Conservation (phyloP, 1,139 yeast species). For the Schwanniomyces etchellsii region DNA sequence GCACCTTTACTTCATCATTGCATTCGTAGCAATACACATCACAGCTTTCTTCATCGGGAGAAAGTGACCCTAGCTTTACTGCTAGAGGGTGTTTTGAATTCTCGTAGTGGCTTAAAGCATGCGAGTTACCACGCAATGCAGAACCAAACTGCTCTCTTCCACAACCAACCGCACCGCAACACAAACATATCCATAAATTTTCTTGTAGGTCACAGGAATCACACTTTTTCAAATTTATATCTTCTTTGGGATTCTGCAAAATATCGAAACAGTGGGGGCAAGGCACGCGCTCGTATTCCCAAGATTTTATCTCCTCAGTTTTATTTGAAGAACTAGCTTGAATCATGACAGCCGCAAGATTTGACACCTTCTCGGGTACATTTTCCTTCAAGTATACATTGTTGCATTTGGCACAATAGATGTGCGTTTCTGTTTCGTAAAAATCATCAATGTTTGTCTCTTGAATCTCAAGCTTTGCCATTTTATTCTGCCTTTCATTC, state of each 20-base stretch:
- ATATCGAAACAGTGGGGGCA: constrained; percentile 69
- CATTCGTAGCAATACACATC: constrained; percentile 88
- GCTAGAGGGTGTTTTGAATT: constrained; percentile 68
- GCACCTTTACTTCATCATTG: constrained; percentile 83
- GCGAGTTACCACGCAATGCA: constrained; percentile 86
- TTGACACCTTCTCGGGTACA: constrained; percentile 17
- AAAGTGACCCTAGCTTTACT: constrained; percentile 82
- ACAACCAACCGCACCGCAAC: constrained; percentile 88
- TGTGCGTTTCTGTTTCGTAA: constrained; percentile 43
- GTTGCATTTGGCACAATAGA: constrained; percentile 40
- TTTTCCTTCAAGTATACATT: constrained; percentile 13
- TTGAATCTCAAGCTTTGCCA: constrained; percentile 68
- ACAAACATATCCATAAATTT: constrained; percentile 84
- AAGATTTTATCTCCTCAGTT: constrained; percentile 73
- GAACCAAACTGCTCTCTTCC: constrained; percentile 87
- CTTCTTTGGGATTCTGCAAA: constrained; percentile 24
- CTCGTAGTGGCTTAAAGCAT: constrained; percentile 70
- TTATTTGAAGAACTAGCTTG: constrained; percentile 60
- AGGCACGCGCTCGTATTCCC: constrained; percentile 84
- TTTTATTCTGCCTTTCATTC: constrained; percentile 42
- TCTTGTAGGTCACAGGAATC: constrained; percentile 54
- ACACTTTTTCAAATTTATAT: constrained; percentile 46
- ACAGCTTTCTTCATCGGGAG: constrained; percentile 48
- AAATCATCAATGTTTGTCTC: constrained; percentile 67
- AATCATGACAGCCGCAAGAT: constrained; percentile 45